Evolutionary conservation across 2,329 filamentous ascomycete genomes (phyloP), one percentile per base, ranked within the genome.

Genomic region (Penicillium sp.): DNA sequence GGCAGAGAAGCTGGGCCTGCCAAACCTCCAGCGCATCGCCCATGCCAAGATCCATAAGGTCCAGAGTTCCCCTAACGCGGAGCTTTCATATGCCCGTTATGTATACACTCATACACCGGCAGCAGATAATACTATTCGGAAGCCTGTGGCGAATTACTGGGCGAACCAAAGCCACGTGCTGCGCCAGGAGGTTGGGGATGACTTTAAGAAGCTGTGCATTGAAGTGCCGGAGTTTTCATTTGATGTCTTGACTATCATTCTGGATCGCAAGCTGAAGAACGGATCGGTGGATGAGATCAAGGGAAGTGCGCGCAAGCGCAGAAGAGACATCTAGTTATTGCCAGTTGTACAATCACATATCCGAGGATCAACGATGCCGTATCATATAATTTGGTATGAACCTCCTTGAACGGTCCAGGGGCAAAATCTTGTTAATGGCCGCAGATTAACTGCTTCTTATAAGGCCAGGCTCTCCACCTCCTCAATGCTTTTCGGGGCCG

Each of bases 21-120:
- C 75, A 0, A 74, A 75, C 9, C 81, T 96, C 55, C 87, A 87
- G 69, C 80, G 77, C 17, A 81, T 95, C 26, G 85, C 89, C 2
- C 87, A 87, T 66, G 83, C 81, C 66, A 96, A 96, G 76, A 95
- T 96, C 62, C 88, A 95, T 75, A 87, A 87, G 67, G 86, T 95
- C 62, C 85, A 89, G 64, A 88, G 85, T 39, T 94, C 87, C 0
- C 88, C 88, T 32, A 85, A 84, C 71, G 90, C 88, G 68, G 90
- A 96, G 75, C 90, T 96, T 64, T 82, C 84, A 24, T 96, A 95
- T 69, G 90, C 90, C 8, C 82, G 88, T 66, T 96, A 89, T 72
- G 86, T 95, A 29, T 95, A 95, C 74, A 81, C 81, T 53, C 81
- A 88, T 70, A 93, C 87, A 10, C 69, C 72, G 48, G 70, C 76